Evolutionary conservation across 192 early-diverging fungal genomes (phyloP).

Genomic region (Mortierella alpina): DNA sequence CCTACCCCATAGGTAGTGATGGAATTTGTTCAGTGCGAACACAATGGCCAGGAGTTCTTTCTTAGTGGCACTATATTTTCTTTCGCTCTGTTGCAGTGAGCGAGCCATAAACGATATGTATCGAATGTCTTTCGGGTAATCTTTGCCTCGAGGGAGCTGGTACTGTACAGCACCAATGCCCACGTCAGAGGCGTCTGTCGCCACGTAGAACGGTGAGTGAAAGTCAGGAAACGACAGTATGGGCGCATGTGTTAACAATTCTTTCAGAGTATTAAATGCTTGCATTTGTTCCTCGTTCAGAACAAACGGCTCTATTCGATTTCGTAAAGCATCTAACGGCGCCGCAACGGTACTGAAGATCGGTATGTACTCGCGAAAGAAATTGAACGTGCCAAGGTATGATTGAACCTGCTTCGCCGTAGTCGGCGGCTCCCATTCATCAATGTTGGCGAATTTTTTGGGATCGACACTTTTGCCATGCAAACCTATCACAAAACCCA

Average conservation of each 20-base stretch:
- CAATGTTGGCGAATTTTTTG: slow-evolving; percentile 5
- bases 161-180: slow-evolving; percentile 41
- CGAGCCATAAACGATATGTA: slow-evolving; percentile 39
- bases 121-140: slow-evolving; percentile 10
- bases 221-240: slow-evolving; percentile 8
- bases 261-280: neutral
- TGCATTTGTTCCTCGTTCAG: neutral
- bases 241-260: neutral
- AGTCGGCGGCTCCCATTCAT: slow-evolving; percentile 16
- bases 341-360: slow-evolving; percentile 11
- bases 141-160: slow-evolving; percentile 12
- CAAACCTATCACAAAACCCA: slow-evolving; percentile 2
- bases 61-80: slow-evolving; percentile 45
- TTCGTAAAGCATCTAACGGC: slow-evolving; percentile 15
- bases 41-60: slow-evolving; percentile 28
- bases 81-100: slow-evolving; percentile 22
- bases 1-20: slow-evolving; percentile 12
- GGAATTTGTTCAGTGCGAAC: slow-evolving; percentile 19
- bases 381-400: slow-evolving; percentile 27
- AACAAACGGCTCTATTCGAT: neutral
- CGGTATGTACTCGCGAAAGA: slow-evolving; percentile 32
- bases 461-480: slow-evolving; percentile 7
- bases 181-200: slow-evolving; percentile 41
- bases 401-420: slow-evolving; percentile 32
- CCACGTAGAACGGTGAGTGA: slow-evolving; percentile 13